Evolutionary conservation across 495 filamentous ascomycete species (phyloP).

Genomic region (Sabuloglossum arenarium): DNA sequence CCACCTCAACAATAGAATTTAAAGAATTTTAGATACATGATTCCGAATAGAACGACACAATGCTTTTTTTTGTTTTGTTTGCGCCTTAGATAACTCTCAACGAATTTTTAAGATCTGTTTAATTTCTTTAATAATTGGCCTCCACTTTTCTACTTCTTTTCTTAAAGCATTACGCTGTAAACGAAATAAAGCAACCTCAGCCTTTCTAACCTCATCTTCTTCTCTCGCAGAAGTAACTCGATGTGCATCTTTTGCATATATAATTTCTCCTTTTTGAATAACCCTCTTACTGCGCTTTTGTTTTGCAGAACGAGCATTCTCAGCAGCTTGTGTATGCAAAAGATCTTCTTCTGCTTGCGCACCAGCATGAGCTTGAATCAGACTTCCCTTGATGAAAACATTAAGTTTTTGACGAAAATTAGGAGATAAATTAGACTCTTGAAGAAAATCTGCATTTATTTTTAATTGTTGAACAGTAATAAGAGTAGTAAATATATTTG

Average conservation of each 20-base stretch:
- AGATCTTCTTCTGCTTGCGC: background rate
- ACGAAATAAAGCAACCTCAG: background rate
- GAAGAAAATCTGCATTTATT: background rate
- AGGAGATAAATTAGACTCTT: background rate
- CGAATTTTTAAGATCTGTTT: no score
- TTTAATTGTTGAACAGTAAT: background rate
- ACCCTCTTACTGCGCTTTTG: background rate
- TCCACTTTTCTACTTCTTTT: no score
- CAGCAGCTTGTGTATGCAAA: background rate
- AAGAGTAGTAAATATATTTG: background rate
- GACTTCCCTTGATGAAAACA: background rate
- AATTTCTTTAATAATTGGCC: no score
- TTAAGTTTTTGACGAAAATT: background rate
- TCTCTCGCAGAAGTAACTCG: background rate
- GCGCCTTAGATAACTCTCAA: no score
- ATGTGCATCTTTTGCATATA: background rate
- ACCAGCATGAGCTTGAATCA: background rate
- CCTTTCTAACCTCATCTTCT: background rate
- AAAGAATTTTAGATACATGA: no score
- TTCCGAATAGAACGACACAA: no score
- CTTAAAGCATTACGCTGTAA: no score
- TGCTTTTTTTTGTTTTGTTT: no score
- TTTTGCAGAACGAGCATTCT: background rate
- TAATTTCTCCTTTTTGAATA: background rate
- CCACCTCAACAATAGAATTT: no score